A percentile compares a stretch with the other conserved stretches of the same genome.
Conservation (phyloP, 768 basidiomycete species). For the Pisolithus albus region DNA sequence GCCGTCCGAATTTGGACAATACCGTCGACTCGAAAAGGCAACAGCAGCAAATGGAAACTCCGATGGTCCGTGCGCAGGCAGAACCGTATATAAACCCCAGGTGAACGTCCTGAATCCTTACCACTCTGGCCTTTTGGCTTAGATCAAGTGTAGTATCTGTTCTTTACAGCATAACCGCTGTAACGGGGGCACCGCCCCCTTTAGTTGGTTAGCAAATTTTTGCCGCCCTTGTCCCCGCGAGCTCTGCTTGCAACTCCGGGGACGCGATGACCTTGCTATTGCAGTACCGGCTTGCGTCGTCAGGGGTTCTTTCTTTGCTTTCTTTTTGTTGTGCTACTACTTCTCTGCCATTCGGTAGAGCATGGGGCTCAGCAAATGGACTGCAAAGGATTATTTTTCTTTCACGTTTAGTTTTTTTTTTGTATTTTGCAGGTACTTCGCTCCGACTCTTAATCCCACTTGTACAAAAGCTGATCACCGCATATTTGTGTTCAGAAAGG, state of each 20-base stretch:
- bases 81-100: not conserved
- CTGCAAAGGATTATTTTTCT: not conserved
- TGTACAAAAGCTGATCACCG: too few relatives aligned
- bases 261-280: slow-evolving; percentile 28
- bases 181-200: slow-evolving; percentile 40
- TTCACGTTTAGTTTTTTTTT: too few relatives aligned
- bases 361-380: not conserved
- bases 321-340: not conserved
- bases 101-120: slow-evolving; percentile 11
- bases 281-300: slow-evolving; percentile 16
- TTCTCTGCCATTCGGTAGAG: not conserved
- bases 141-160: slow-evolving; percentile 62
- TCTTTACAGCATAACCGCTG: slow-evolving; percentile 76
- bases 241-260: slow-evolving; percentile 31
- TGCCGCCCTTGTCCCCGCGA: slow-evolving; percentile 42
- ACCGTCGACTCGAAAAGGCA: too few relatives aligned
- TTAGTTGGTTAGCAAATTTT: slow-evolving; percentile 49
- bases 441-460: too few relatives aligned
- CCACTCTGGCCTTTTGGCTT: slow-evolving; percentile 42
- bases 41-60: not conserved
- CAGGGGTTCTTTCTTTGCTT: slow-evolving; percentile 4
- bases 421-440: too few relatives aligned
- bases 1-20: too few relatives aligned
- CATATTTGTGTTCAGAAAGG: too few relatives aligned
- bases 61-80: not conserved